These are phyloP conservation scores for Pilobolus umbonatus DNA, from an alignment of 192 early-diverging fungal genomes.

Conservation along the genomic window DNA sequence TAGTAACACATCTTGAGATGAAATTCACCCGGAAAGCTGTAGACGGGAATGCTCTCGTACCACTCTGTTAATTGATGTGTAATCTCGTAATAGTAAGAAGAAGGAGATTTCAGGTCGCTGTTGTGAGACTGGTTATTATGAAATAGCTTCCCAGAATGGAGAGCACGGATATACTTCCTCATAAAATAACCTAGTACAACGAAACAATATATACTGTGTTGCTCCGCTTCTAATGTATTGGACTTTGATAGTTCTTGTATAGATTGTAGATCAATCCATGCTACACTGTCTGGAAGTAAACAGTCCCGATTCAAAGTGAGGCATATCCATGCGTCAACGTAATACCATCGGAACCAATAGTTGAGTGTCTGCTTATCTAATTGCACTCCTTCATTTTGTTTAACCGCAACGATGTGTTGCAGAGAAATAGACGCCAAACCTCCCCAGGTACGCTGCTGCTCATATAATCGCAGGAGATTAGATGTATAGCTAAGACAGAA, in stretches of 20 bases:
- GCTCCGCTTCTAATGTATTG: background rate
- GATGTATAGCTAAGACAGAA: constrained; percentile 32
- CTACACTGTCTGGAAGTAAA: constrained; percentile 13
- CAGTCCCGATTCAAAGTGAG: constrained; percentile 19
- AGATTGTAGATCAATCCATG: background rate
- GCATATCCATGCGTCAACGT: constrained; percentile 31
- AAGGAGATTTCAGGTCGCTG: background rate
- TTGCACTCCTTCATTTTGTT: background rate
- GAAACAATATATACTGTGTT: constrained; percentile 7
- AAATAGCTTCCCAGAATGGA: constrained; percentile 8
- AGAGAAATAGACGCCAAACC: constrained; percentile 25
- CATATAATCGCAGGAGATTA: constrained; percentile 28
- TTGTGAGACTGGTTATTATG: background rate
- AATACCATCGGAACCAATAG: constrained; percentile 33
- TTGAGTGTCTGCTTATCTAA: constrained; percentile 1
- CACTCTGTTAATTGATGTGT: constrained; percentile 4
- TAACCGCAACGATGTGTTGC: constrained; percentile 2
- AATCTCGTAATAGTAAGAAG: constrained; percentile 7
- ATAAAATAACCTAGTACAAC: constrained; percentile 15
- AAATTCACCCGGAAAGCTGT: constrained; percentile 4
- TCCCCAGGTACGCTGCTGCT: constrained; percentile 32
- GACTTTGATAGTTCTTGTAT: background rate
- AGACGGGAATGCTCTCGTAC: constrained; percentile 3
- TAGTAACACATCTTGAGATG: constrained; percentile 30
- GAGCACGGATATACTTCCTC: constrained; percentile 18